Evolutionary conservation across 768 basidiomycete genomes (phyloP), one percentile per base, ranked within the genome.

Genomic region (Kwoniella bestiolae): DNA sequence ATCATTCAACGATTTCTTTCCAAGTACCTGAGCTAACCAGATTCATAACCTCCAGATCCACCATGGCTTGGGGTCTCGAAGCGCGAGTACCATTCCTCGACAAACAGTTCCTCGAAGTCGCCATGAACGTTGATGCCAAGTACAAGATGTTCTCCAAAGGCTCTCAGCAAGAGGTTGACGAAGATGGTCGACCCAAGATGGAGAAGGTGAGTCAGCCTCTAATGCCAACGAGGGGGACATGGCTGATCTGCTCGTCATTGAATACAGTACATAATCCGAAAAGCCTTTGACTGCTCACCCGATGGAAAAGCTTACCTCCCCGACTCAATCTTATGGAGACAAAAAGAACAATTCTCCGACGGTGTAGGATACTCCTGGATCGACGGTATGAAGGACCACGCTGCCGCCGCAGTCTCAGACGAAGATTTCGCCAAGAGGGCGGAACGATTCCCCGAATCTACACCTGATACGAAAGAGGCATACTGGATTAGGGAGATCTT

Each of bases 51-150:
- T 0, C n/a, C 46, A 52, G 67, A 91, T 96, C 94, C 28, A 98
- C 96, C 7, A 98, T 99, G 96, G 96, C 96, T 0, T 99, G 95
- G 94, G 96, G 96, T 68, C 87, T 99, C 51, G 96, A 99, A 81
- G 94, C 94, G 2, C 92, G 96, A 52, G 96, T 99, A 5, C 96
- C 96, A 12, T 99, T 99, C 88, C 87, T 99, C 60, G 96, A 99
- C 85, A 95, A 94, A 83, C 84, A 87, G 16, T 99, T 99, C 87
- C 84, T 99, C 57, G 93, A 98, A 60, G 90, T 90, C 23, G 86
- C 94, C 1, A 92, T 99, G 92, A 90, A 89, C 83, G 83, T 94
- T 72, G 89, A 94, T 70, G 86, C 96, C 2, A 86, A 88, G 75
- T 86, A 90, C 64, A 99, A 99, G 81, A 87, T 87, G 85, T 98